Base-by-base conservation (phyloP, 2,329 filamentous ascomycete genomes). In the Ophiostoma piceae region DNA sequence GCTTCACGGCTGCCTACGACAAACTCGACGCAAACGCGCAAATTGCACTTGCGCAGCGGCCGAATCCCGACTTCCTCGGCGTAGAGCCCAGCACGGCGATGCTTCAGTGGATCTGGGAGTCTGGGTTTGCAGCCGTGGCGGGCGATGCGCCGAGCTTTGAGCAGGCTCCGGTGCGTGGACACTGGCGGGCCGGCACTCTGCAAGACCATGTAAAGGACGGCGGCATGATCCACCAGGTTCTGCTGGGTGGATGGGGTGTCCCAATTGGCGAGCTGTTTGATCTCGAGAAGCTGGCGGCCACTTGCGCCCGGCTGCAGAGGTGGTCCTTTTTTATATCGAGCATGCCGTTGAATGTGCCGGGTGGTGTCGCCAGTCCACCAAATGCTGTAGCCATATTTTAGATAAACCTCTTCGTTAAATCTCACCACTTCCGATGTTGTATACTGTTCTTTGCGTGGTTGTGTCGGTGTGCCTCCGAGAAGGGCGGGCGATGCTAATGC, bases 21-120 rank as follows among this genome's bases (percentile, higher is more conserved):
- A 22, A 51, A 19, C 47, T 51, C 47, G 47, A 51, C 19, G n/a
- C 7, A 0, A 7, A 19, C 19, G 47, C 47, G 22, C 19, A 51
- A 16, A 51, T 51, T 19, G 47, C 47, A 22, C 69, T 70, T 19
- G 39, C 65, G 14, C 51, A 47, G 41, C 39, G 62, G 32, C n/a
- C 64, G 3, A 26, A 57, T 35, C 47, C 68, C 19, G 54, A 19
- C 1, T 64, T 70, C 69, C 72, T 81, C 41, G 82, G 82, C 1
- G 75, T 83, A 1, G 78, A 82, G 71, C 74, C 76, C 4, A 76
- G 75, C 1, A 75, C 73, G 43, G 79, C 77, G 4, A 77, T 76
- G 12, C 69, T 81, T 54, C 73, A 75, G 37, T 84, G 80, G 81
- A 76, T 84, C n/a, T 84, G 82, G 82, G 79, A 81, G 65, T 76